Evolutionary conservation across 192 early-diverging fungal species (phyloP).

Genomic region (Backusella luteola): DNA sequence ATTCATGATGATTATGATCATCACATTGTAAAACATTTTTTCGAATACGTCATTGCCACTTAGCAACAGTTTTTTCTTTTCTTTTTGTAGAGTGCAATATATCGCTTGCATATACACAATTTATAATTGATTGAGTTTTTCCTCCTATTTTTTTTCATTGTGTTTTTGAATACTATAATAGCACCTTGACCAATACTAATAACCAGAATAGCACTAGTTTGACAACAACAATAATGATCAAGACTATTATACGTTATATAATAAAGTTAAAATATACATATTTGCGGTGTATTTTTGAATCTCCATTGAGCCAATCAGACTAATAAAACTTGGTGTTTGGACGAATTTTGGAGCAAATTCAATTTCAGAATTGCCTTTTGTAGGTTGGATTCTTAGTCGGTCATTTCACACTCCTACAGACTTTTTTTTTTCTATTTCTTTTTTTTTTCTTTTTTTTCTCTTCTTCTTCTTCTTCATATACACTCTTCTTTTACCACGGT

Average conservation of each 20-base stretch:
- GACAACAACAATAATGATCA: too few relatives aligned
- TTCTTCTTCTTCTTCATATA: background rate
- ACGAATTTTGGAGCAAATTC: background rate
- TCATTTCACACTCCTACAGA: background rate
- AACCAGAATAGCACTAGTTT: too few relatives aligned
- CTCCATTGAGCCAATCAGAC: slow-evolving; percentile 4
- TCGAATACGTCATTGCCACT: background rate
- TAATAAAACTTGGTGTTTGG: background rate
- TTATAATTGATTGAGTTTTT: background rate
- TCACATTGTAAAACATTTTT: background rate
- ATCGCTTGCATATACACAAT: background rate
- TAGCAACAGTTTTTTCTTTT: background rate
- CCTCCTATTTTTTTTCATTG: too few relatives aligned
- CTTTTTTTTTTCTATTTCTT: background rate
- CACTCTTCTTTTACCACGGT: slow-evolving; percentile 4
- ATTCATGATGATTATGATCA: too few relatives aligned
- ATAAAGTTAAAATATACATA: background rate
- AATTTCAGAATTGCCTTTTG: background rate
- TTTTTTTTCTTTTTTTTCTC: background rate
- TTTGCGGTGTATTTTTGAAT: background rate
- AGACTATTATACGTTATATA: background rate
- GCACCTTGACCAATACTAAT: too few relatives aligned
- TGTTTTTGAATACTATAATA: too few relatives aligned
- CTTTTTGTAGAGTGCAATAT: background rate
- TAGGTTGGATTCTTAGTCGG: background rate